Conservation (phyloP, 1,284 basidiomycete species). For the Cryptococcus maquisensis region DNA sequence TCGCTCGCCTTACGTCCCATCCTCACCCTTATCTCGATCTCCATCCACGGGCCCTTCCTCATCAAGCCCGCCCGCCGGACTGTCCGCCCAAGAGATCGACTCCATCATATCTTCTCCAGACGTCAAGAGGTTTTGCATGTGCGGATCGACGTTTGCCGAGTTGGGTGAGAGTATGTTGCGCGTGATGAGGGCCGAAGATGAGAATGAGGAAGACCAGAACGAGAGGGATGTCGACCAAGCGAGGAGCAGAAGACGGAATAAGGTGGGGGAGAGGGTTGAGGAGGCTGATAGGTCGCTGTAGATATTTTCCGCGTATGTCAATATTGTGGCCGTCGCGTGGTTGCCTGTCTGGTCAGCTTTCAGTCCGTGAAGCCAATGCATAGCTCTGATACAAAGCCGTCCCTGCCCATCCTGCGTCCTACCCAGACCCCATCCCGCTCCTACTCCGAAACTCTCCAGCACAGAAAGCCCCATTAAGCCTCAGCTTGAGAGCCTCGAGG, state of each 20-base stretch:
- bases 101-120: slow-evolving; percentile 17
- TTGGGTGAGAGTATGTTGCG: slow-evolving; percentile 33
- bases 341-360: background rate
- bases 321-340: no score
- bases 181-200: slow-evolving; percentile 18
- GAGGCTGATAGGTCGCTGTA: background rate
- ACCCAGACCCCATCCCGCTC: background rate
- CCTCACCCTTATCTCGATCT: no score
- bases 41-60: background rate
- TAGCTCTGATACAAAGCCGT: background rate
- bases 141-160: slow-evolving; percentile 34
- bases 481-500: slow-evolving; percentile 20
- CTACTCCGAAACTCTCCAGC: background rate
- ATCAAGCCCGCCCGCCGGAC: background rate
- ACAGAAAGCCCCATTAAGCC: background rate
- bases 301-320: no score
- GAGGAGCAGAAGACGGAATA: background rate
- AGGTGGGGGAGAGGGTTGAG: background rate
- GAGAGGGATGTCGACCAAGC: background rate
- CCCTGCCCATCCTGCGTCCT: background rate
- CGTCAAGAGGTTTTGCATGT: slow-evolving; percentile 26
- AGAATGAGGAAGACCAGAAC: slow-evolving; percentile 13
- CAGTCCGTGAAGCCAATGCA: background rate
- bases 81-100: slow-evolving; percentile 21
- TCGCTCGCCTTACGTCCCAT: no score